Conservation (phyloP, 176 grass and related monocot species). For the Saccharum spontaneum region DNA sequence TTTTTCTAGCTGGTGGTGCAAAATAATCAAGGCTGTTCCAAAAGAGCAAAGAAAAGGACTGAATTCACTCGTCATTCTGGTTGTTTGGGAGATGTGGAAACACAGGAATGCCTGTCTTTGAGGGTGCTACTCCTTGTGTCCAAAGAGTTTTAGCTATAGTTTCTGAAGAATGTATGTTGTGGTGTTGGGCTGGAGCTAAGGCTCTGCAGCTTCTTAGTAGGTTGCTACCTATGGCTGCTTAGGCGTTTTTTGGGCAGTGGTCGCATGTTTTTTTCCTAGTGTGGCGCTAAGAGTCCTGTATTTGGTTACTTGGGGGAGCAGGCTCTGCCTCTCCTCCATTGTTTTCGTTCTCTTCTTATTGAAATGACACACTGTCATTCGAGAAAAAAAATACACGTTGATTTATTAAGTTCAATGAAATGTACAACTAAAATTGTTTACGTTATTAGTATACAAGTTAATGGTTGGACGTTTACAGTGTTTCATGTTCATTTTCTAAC, state of each 20-base stretch:
- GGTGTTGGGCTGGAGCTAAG: not conserved
- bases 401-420: not conserved
- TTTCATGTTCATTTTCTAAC: constrained; percentile 42
- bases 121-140: no score
- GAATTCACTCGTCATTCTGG: no score
- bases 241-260: not conserved
- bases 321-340: not conserved
- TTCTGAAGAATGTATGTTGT: not conserved
- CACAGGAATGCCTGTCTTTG: no score
- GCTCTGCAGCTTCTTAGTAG: not conserved
- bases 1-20: no score
- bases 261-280: no score
- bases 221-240: not conserved
- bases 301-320: no score
- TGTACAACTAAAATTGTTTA: constrained; percentile 13
- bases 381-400: not conserved
- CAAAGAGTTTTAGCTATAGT: not conserved
- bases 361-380: not conserved
- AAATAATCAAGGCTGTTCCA: no score
- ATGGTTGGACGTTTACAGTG: constrained; percentile 26
- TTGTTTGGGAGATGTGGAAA: no score
- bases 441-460: not conserved
- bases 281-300: no score
- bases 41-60: no score
- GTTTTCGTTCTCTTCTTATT: not conserved